A percentile compares a stretch with the other conserved stretches of the same genome.
Evolutionary conservation across 768 basidiomycete genomes (phyloP).

Genomic region (Cantharellus cinnabarinus): DNA sequence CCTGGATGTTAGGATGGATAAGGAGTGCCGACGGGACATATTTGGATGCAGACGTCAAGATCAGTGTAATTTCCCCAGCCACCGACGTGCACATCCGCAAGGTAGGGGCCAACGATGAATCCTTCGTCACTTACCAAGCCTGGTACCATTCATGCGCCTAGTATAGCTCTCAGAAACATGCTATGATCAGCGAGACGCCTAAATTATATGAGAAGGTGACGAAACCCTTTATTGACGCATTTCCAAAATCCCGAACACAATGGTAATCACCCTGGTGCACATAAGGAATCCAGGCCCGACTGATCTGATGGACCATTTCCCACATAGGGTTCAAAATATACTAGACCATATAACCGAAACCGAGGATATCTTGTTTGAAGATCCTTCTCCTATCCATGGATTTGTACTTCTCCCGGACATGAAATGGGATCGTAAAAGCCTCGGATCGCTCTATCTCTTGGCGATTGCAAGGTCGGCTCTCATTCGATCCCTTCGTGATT

Average conservation of each 20-base stretch:
- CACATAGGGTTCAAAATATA: slow-evolving; percentile 64
- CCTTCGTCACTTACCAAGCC: not conserved
- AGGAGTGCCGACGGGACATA: slow-evolving; percentile 13
- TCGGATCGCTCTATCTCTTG: slow-evolving; percentile 69
- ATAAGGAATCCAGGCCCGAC: not conserved
- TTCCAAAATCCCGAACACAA: slow-evolving; percentile 57
- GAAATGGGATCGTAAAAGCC: slow-evolving; percentile 78
- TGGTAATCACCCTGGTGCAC: slow-evolving; percentile 30
- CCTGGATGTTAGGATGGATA: slow-evolving; percentile 65
- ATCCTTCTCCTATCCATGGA: slow-evolving; percentile 25
- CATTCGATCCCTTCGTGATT: slow-evolving; percentile 59
- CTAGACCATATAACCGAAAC: slow-evolving; percentile 56
- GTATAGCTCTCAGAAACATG: slow-evolving; percentile 55
- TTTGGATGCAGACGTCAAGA: slow-evolving; percentile 46
- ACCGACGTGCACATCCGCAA: slow-evolving; percentile 80
- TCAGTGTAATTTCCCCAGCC: slow-evolving; percentile 72
- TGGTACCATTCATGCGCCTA: slow-evolving; percentile 13
- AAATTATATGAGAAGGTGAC: slow-evolving; percentile 50
- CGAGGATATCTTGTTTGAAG: slow-evolving; percentile 46
- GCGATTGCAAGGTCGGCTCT: slow-evolving; percentile 43
- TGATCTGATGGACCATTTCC: not conserved
- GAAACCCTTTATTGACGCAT: slow-evolving; percentile 54
- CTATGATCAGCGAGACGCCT: slow-evolving; percentile 71
- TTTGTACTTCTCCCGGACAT: slow-evolving; percentile 84
- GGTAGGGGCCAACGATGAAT: slow-evolving; percentile 18